Percentiles rank a stretch among this genome's conserved stretches.
These are phyloP conservation scores for Sugiyamaella pinicola DNA, from an alignment of 1,139 yeast species.

Conservation along the genomic window DNA sequence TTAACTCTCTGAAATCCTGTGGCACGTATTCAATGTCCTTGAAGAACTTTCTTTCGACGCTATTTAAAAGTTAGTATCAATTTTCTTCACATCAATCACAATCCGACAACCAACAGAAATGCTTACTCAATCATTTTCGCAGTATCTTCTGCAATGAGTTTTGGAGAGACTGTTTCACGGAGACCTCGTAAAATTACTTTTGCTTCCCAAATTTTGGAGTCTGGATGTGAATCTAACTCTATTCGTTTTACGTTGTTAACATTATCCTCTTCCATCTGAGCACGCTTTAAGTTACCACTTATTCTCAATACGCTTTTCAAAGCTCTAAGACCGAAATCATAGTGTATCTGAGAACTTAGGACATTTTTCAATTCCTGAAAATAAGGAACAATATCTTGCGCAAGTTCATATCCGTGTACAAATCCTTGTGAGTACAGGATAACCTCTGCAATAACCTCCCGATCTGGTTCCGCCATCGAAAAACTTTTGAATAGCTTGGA, in stretches of 20 bases:
- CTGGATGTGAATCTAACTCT: conserved; percentile 34
- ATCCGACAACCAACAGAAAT: neutral
- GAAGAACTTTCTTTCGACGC: conserved; percentile 41
- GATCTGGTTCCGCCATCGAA: conserved; percentile 76
- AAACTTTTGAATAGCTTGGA: conserved; percentile 76
- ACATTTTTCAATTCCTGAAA: conserved; percentile 49
- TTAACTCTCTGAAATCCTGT: conserved; percentile 30
- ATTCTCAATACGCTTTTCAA: conserved; percentile 64
- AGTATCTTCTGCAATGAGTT: conserved; percentile 58
- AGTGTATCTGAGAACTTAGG: conserved; percentile 65
- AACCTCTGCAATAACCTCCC: conserved; percentile 67
- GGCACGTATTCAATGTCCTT: conserved; percentile 32
- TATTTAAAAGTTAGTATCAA: conserved; percentile 24
- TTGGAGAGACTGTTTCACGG: conserved; percentile 64
- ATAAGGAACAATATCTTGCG: conserved; percentile 57
- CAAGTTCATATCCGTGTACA: conserved; percentile 49
- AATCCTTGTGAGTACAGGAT: conserved; percentile 76
- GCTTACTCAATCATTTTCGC: conserved; percentile 41
- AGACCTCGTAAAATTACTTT: conserved; percentile 56
- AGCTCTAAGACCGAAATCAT: conserved; percentile 88
- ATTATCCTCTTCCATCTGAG: conserved; percentile 14
- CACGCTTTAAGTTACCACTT: conserved; percentile 57
- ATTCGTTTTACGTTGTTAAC: neutral
- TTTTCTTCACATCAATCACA: neutral
- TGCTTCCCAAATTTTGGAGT: conserved; percentile 43